Evolutionary conservation across 108 stramenopile species (phyloP), one percentile per base, ranked within the genome.

Genomic region (Nannochloropsis oceanica): DNA sequence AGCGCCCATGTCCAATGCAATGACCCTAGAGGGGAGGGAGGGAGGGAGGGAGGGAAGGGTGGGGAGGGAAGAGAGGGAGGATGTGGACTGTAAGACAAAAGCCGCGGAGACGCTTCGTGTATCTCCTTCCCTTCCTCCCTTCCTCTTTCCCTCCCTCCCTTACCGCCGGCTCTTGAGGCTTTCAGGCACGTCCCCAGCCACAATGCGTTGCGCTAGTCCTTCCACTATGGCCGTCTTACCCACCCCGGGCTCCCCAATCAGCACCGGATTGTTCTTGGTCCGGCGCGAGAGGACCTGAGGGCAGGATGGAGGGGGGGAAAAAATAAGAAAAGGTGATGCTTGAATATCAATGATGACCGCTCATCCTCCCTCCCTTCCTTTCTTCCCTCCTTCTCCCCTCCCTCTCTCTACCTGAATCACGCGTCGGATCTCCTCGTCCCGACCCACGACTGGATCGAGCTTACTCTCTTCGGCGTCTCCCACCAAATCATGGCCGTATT

Each of bases 211-310:
- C 0, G 98, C 98, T 22, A 99, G 90, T 18, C 46, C 80, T 84
- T 98, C 97, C 24, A 94, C 96, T 26, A 99, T 94, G 10, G 97
- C 96, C 22, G 98, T 97, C 91, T 99, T 99, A 27, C 98, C 98
- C 5, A 93, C 92, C 24, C 97, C 97, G 9, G 98, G 97, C 84
- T 96, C 95, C 12, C 97, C 97, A 83, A 97, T 95, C 50, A 98
- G 90, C 22, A 97, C 92, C 12, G 97, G 95, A 92, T 97, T 97
- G 84, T 96, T 96, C 92, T 98, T 97, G 25, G 96, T 97, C 42
- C 97, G 92, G 10, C 98, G 93, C 42, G 94, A 94, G 73, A 98
- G 91, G 79, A 98, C 96, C 89, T 95, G 95, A 18, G 18, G 46
- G 18, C 46, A 50, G 46, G 46, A 50, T 14, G 46, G 18, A 50